These are phyloP conservation scores for Calocybe cyanea DNA, from an alignment of 768 basidiomycete genomes.

Conservation along the genomic window DNA sequence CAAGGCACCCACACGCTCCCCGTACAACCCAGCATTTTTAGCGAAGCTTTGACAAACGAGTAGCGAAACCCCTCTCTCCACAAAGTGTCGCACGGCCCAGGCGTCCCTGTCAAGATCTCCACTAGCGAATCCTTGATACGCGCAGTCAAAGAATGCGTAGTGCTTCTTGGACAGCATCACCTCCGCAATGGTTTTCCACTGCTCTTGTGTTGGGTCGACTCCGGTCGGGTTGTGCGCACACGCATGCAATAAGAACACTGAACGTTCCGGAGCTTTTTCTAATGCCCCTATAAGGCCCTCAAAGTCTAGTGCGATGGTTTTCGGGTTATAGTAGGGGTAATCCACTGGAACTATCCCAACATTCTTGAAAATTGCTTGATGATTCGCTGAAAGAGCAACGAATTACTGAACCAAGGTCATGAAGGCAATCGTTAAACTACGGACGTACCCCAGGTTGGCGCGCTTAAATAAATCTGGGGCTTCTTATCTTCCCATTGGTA, in stretches of 20 bases:
- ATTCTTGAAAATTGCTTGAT: conserved; percentile 87
- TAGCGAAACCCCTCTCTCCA: conserved; percentile 65
- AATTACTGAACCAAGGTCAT: no score
- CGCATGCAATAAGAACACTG: conserved; percentile 87
- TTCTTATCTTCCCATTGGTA: conserved; percentile 64
- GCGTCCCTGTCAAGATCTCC: conserved; percentile 91
- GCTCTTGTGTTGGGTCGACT: conserved; percentile 84
- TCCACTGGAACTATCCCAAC: conserved; percentile 83
- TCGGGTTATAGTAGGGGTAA: conserved; percentile 93
- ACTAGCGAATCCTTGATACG: conserved; percentile 96
- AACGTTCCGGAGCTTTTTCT: conserved; percentile 63
- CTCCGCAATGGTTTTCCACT: conserved; percentile 79
- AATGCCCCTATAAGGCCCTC: conserved; percentile 60
- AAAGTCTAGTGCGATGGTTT: conserved; percentile 85
- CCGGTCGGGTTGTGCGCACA: conserved; percentile 98
- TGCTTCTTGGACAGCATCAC: conserved; percentile 70
- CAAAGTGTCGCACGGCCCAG: conserved; percentile 88
- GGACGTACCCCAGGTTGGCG: conserved; percentile 89
- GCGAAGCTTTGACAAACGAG: conserved; percentile 97
- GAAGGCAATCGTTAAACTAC: neutral
- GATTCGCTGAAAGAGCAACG: conserved; percentile 61
- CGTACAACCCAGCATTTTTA: conserved; percentile 94
- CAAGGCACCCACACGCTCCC: conserved; percentile 92
- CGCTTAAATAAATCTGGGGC: conserved; percentile 78
- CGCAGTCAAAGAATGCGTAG: conserved; percentile 92